phyloP scores from a whole-genome alignment of 2,329 filamentous ascomycete species.

The Dothideomycetes sp. region DNA sequence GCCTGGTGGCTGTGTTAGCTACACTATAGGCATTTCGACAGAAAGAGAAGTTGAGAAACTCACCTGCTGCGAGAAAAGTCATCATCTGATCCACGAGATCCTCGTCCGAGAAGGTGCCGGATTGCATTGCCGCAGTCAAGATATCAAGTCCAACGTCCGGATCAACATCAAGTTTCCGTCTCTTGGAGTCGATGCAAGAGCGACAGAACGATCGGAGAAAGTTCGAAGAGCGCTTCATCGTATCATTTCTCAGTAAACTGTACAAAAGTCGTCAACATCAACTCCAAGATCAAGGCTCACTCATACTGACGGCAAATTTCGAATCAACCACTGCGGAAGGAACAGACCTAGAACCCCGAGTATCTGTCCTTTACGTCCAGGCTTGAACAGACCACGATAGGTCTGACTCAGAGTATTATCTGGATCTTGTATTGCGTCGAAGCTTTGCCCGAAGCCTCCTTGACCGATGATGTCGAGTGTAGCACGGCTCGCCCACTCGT shows the following conservation, averaged over 20 bases:
- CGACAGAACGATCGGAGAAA: too few species aligned
- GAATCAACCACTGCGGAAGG: slow-evolving; percentile 1
- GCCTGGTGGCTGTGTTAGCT: too few species aligned
- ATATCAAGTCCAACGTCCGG: too few species aligned
- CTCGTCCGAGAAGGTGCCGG: slow-evolving; percentile 43
- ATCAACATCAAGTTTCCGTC: too few species aligned
- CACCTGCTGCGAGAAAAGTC: slow-evolving; percentile 47
- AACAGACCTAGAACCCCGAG: not conserved
- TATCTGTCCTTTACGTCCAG: slow-evolving; percentile 1
- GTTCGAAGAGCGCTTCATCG: too few species aligned
- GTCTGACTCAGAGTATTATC: slow-evolving; percentile 43
- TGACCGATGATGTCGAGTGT: slow-evolving; percentile 52
- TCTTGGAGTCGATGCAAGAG: too few species aligned
- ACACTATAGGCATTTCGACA: too few species aligned
- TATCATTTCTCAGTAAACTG: too few species aligned
- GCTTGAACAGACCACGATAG: slow-evolving; percentile 44
- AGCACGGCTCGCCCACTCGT: slow-evolving; percentile 40
- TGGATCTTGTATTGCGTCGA: slow-evolving; percentile 42
- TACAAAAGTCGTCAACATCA: too few species aligned
- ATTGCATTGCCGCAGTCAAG: slow-evolving; percentile 42
- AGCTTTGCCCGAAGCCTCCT: slow-evolving; percentile 49
- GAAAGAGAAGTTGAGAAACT: too few species aligned
- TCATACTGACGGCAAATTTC: too few species aligned
- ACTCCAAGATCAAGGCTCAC: too few species aligned
- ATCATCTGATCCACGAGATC: slow-evolving; percentile 47